Evolutionary conservation across 306 rosid species (phyloP).

Genomic region (Rosa lucieae): DNA sequence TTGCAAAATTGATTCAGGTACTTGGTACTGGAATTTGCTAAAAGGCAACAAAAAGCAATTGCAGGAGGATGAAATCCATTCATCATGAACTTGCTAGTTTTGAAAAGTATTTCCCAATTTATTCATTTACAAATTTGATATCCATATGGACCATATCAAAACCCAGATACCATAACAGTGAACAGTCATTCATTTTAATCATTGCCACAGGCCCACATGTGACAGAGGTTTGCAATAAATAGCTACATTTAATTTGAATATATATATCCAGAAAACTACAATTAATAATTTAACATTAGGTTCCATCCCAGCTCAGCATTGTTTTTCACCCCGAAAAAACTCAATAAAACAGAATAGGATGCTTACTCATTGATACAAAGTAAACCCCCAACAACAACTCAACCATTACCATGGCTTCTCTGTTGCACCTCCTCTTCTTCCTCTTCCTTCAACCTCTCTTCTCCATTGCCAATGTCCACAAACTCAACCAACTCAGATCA

Average conservation of each 20-base stretch:
- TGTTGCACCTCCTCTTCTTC: conserved; percentile 18
- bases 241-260: not conserved
- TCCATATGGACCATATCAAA: not conserved
- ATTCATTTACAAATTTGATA: not conserved
- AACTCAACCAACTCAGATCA: conserved; percentile 37
- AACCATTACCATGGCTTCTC: not conserved
- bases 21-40: not conserved
- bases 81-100: not conserved
- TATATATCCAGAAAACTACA: not conserved
- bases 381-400: not conserved
- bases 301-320: conserved; percentile 5
- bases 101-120: not conserved
- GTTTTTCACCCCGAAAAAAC: not conserved
- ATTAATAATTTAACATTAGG: not conserved
- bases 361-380: not conserved
- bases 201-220: not conserved
- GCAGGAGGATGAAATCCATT: not conserved
- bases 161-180: too few species aligned
- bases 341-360: not conserved
- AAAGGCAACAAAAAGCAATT: not conserved
- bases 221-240: not conserved
- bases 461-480: conserved; percentile 53
- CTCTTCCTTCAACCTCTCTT: conserved; percentile 37
- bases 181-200: not conserved
- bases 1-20: not conserved